Evolutionary conservation across 2,329 filamentous ascomycete genomes (phyloP), one percentile per base, ranked within the genome.

Genomic region (Elsinoe arachidis): DNA sequence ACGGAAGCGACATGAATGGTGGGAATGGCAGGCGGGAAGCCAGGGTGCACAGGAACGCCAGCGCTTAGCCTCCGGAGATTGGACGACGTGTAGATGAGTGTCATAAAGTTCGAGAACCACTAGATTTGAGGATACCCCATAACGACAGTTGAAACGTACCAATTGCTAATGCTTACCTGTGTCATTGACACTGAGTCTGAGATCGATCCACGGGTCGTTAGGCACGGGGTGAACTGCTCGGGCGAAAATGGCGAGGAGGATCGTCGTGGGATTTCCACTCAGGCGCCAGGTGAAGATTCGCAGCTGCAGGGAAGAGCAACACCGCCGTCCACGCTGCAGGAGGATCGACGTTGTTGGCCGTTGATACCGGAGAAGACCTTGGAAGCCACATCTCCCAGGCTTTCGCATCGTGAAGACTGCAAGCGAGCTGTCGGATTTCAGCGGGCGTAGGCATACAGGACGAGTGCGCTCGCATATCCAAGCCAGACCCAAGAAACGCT

Each of bases 71-170:
- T 2, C 17, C 30, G 12, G 14, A 26, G 46, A 51, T 51, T 51
- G 46, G 46, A 35, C 15, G 46, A 15, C 14, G 11, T n/a, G 9
- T 26, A 35, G 46, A 51, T 51, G 26, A 35, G 17, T 34, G 26
- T 51, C 46, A 35, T 34, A 51, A 35, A 35, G 30, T 51, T 51
- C 46, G 26, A 34, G 46, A 51, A 51, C 46, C 26, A 51, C 26
- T 51, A 46, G 46, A 51, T 35, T 34, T 34, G 12, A 7, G n/a
- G 30, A 14, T 26, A 21, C 46, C 26, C 30, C 17, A 21, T n/a
- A 51, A 15, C 21, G 26, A 12, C 5, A 26, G 10, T 12, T 35
- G 46, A 51, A 51, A 34, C 26, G 46, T 51, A 51, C 46, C 46
- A 51, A 30, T 10, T 35, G 46, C 46, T 51, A 35, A 15, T 34